These are phyloP conservation scores for Biscutella laevigata DNA, from an alignment of 441 rosid genomes.

Conservation along the genomic window DNA sequence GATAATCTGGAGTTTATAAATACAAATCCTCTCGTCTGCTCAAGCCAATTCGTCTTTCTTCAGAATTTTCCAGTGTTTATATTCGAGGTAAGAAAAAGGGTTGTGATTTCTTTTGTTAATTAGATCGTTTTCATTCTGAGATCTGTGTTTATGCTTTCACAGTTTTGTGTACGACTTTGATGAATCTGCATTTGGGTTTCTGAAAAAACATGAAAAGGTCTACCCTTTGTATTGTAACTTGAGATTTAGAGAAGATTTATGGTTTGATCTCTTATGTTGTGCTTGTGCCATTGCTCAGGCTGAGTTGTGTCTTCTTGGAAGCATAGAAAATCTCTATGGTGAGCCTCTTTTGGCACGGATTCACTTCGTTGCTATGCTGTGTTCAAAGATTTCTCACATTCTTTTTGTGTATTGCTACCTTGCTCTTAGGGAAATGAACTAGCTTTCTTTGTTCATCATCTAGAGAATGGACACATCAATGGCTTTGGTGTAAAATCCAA, in stretches of 20 bases:
- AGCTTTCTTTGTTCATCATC: slow-evolving; percentile 40
- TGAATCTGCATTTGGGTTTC: slow-evolving; percentile 15
- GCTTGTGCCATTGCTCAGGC: slow-evolving; percentile 48
- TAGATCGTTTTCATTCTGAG: slow-evolving; percentile 14
- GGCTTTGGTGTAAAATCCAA: slow-evolving; percentile 42
- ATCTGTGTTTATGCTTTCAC: slow-evolving; percentile 14
- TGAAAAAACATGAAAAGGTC: slow-evolving; percentile 3
- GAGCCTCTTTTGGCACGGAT: too few relatives aligned
- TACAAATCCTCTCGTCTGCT: slow-evolving; percentile 1
- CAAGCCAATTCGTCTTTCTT: slow-evolving; percentile 2
- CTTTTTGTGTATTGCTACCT: too few relatives aligned
- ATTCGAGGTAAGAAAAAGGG: slow-evolving; percentile 28
- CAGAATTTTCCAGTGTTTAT: slow-evolving; percentile 16
- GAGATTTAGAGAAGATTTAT: slow-evolving; percentile 31
- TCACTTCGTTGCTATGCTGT: slow-evolving; percentile 15
- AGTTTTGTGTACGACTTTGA: slow-evolving; percentile 5
- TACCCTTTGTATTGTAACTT: too few relatives aligned
- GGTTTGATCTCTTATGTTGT: slow-evolving; percentile 30
- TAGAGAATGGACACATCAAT: slow-evolving; percentile 35
- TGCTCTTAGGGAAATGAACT: slow-evolving; percentile 69
- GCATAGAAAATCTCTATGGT: slow-evolving; percentile 66
- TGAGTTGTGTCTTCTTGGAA: slow-evolving; percentile 45
- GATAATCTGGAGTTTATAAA: slow-evolving; percentile 6
- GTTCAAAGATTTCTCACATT: slow-evolving; percentile 19
- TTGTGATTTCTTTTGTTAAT: background rate